phyloP scores from a whole-genome alignment of 345 rosid species.

The Conringia planisiliqua region DNA sequence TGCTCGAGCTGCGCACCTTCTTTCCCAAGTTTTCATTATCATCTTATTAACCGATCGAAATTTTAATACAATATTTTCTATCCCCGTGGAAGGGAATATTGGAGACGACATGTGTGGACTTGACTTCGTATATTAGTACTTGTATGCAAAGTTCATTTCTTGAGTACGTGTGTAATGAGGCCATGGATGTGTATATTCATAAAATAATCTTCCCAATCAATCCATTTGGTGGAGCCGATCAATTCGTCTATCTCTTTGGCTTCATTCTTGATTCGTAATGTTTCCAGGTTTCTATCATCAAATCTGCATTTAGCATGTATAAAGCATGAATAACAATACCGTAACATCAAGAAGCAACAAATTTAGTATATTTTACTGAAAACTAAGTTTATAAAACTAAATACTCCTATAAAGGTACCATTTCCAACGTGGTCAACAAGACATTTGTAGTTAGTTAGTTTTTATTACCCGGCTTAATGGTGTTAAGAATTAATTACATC shows the following conservation, averaged over 20 bases:
- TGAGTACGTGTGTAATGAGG: slow-evolving; percentile 37
- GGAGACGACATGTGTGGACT: too few species aligned
- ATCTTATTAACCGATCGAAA: too few species aligned
- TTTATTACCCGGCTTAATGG: too few species aligned
- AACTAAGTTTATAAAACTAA: background rate
- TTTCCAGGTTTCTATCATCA: slow-evolving; percentile 53
- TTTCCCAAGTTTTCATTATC: too few species aligned
- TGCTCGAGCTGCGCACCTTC: too few species aligned
- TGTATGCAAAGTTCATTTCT: background rate
- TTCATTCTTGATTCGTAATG: slow-evolving; percentile 37
- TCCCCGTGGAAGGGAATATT: too few species aligned
- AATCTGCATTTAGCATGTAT: slow-evolving; percentile 38
- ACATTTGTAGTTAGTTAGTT: too few species aligned
- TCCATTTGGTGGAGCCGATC: slow-evolving; percentile 38
- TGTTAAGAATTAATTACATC: too few species aligned
- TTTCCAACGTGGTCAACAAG: too few species aligned
- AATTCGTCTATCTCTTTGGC: slow-evolving; percentile 17
- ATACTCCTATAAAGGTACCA: background rate
- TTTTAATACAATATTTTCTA: too few species aligned
- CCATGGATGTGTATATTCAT: slow-evolving; percentile 55
- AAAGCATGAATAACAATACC: too few species aligned
- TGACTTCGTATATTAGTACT: too few species aligned
- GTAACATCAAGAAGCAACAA: background rate
- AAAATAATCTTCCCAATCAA: slow-evolving; percentile 66
- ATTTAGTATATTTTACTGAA: background rate